Conservation (phyloP, 2,329 filamentous ascomycete genomes). For the Diaporthe sp. region DNA sequence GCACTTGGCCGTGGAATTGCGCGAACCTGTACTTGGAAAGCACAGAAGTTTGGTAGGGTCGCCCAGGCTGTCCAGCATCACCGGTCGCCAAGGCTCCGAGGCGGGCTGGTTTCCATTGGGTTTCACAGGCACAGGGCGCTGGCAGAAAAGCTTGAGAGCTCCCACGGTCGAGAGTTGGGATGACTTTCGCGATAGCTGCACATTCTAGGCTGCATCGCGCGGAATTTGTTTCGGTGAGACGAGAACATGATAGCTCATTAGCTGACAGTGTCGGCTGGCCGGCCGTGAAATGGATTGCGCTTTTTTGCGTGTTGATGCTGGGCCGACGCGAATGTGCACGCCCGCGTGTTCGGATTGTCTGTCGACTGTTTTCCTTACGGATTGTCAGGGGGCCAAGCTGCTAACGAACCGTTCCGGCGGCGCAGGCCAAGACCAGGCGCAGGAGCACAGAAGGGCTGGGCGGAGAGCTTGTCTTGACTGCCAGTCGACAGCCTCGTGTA, state of each 20-base stretch:
- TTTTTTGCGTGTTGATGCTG: not conserved
- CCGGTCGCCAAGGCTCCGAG: slow-evolving; percentile 26
- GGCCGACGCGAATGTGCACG: not conserved
- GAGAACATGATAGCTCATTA: not conserved
- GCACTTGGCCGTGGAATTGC: not conserved
- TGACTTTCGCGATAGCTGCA: slow-evolving; percentile 29
- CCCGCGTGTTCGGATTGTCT: not conserved
- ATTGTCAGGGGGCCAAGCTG: not conserved
- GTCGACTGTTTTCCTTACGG: not conserved
- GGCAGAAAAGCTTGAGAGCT: slow-evolving; percentile 25
- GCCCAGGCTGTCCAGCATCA: slow-evolving; percentile 3
- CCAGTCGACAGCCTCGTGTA: not conserved
- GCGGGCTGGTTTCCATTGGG: slow-evolving; percentile 27
- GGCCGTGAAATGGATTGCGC: not conserved
- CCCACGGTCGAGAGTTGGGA: slow-evolving; percentile 4
- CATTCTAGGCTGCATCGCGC: slow-evolving; percentile 1
- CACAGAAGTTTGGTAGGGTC: not conserved
- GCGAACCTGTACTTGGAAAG: not conserved
- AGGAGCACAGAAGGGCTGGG: slow-evolving; percentile 13
- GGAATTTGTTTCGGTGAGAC: slow-evolving; percentile 1
- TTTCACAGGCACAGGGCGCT: slow-evolving; percentile 34
- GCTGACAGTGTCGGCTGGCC: not conserved
- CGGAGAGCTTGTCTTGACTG: slow-evolving; percentile 27
- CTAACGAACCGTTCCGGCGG: not conserved
- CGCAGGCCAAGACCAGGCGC: slow-evolving; percentile 18